Evolutionary conservation across 768 basidiomycete species (phyloP).

Genomic region (Favolaschia claudopus): DNA sequence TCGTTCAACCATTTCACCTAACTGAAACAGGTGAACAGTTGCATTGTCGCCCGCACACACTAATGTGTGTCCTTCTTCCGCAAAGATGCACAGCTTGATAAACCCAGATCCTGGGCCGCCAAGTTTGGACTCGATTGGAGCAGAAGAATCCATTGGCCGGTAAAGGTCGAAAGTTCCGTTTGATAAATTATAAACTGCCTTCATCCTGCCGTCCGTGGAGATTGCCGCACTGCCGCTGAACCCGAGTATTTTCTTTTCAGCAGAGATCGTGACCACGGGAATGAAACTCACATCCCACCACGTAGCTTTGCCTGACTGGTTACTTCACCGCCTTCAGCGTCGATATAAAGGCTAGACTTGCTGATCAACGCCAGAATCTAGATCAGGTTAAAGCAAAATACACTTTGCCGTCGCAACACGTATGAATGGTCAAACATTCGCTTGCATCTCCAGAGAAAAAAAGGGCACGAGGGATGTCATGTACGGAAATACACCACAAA

Average conservation of each 20-base stretch:
- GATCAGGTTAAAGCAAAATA: no score
- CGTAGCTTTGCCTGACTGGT: neutral
- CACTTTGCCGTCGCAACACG: neutral
- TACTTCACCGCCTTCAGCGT: neutral
- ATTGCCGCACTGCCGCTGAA: neutral
- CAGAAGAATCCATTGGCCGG: neutral
- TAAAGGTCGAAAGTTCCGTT: neutral
- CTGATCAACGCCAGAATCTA: no score
- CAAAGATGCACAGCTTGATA: neutral
- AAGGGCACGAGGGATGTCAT: neutral
- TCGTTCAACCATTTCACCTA: neutral
- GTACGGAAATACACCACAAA: no score
- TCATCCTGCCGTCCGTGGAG: neutral
- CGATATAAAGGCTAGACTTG: neutral
- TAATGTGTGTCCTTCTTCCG: neutral
- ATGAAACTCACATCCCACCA: neutral
- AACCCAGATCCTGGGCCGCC: neutral
- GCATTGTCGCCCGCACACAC: neutral
- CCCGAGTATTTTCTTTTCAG: no score
- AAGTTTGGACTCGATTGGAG: neutral
- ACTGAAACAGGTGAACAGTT: neutral
- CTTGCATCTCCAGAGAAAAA: neutral
- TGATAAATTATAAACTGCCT: neutral
- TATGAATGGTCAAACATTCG: neutral
- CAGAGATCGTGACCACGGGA: no score